phyloP scores from a whole-genome alignment of 352 stramenopile species.

The Blastocystis sp. region DNA sequence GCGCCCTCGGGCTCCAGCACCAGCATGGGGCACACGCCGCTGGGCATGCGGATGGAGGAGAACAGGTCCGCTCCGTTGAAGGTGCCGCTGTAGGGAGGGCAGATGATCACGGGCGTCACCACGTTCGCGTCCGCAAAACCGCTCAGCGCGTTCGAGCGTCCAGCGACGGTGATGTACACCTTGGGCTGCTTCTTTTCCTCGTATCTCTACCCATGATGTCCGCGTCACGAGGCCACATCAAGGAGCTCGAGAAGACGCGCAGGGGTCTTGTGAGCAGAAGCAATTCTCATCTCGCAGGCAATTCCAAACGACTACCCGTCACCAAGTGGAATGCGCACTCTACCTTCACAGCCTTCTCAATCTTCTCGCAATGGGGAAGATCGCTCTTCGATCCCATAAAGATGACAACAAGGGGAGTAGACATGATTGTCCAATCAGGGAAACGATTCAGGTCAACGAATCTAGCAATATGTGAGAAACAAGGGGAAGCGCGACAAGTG shows the following conservation, averaged over 20 bases:
- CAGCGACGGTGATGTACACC: conserved; percentile 69
- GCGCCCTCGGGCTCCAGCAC: conserved; percentile 62
- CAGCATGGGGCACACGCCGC: conserved; percentile 66
- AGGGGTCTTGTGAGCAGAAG: conserved; percentile 66
- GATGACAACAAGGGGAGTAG: conserved; percentile 68
- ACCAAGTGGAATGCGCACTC: background rate
- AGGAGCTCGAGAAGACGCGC: conserved; percentile 63
- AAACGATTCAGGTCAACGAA: background rate
- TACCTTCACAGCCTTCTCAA: conserved; percentile 67
- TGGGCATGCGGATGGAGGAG: conserved; percentile 67
- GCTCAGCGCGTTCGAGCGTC: conserved; percentile 65
- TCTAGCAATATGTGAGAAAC: background rate
- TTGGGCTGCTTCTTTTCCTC: conserved; percentile 58
- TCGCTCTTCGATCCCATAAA: conserved; percentile 67
- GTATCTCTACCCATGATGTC: conserved; percentile 47
- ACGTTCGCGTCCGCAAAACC: conserved; percentile 67
- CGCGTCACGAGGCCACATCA: background rate
- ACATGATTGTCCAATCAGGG: conserved; percentile 45
- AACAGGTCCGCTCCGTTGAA: conserved; percentile 66
- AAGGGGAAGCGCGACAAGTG: too few relatives aligned
- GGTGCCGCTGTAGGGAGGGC: conserved; percentile 61
- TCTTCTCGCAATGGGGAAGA: conserved; percentile 67
- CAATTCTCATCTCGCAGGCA: conserved; percentile 66
- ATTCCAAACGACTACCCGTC: conserved; percentile 45
- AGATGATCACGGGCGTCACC: conserved; percentile 59